These are phyloP conservation scores for Xylaria flabelliformis DNA, from an alignment of 495 filamentous ascomycete genomes.

Conservation along the genomic window DNA sequence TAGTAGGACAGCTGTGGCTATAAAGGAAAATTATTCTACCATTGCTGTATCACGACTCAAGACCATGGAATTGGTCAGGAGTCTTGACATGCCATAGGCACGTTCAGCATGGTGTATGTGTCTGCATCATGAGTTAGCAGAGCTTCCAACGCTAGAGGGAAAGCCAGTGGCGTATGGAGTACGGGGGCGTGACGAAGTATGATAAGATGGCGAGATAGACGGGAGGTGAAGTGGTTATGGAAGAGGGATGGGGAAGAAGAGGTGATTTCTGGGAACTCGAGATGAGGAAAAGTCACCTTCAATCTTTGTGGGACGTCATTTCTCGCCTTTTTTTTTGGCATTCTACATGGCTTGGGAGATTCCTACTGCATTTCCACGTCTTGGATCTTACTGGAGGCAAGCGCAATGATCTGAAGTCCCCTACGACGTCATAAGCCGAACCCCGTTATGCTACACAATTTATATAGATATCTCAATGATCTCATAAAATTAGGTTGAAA, in stretches of 20 bases:
- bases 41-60: not conserved
- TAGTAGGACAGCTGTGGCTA: not conserved
- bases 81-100: not conserved
- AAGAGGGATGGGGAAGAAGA: not conserved
- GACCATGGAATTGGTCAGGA: not conserved
- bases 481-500: not conserved
- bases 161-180: not conserved
- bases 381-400: not conserved
- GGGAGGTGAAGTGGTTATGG: not conserved
- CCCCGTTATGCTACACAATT: not conserved
- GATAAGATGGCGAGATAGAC: not conserved
- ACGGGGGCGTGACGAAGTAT: not conserved
- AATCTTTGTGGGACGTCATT: not conserved
- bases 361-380: not conserved
- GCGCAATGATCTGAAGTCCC: not conserved
- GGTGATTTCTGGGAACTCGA: not conserved
- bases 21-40: not conserved
- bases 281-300: not conserved
- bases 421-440: not conserved
- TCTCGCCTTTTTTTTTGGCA: not conserved
- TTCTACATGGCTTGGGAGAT: not conserved
- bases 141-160: not conserved
- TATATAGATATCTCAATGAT: not conserved
- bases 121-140: not conserved
- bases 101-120: not conserved